Conservation (phyloP, 352 stramenopile genomes). For the Pythium dissotocum region DNA sequence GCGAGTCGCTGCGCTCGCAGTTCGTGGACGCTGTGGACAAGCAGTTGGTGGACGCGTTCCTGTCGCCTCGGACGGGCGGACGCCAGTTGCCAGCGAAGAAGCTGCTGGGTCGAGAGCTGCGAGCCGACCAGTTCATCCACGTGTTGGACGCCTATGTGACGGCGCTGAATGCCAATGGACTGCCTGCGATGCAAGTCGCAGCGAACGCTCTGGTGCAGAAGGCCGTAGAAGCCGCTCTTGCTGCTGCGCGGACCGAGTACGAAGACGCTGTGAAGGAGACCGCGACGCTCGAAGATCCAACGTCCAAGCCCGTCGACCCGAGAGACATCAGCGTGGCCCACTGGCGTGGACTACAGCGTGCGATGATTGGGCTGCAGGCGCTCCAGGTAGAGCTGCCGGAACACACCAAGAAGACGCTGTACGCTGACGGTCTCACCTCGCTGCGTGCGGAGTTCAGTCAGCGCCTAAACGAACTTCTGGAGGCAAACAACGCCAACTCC, state of each 20-base stretch:
- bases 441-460: slow-evolving; percentile 28
- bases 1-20: slow-evolving; percentile 42
- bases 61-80: slow-evolving; percentile 35
- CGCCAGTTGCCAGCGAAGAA: slow-evolving; percentile 42
- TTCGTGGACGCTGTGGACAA: slow-evolving; percentile 61
- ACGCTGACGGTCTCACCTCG: slow-evolving; percentile 28
- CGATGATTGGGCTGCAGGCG: slow-evolving; percentile 7
- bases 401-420: slow-evolving; percentile 33
- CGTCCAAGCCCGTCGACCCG: neutral
- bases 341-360: slow-evolving; percentile 14
- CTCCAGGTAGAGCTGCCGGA: slow-evolving; percentile 17
- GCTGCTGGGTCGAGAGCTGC: slow-evolving; percentile 42
- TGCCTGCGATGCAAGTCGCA: slow-evolving; percentile 51
- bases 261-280: slow-evolving; percentile 16
- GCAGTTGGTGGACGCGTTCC: slow-evolving; percentile 39
- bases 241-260: slow-evolving; percentile 31
- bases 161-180: slow-evolving; percentile 37
- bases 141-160: slow-evolving; percentile 48
- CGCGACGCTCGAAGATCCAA: neutral
- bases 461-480: slow-evolving; percentile 11
- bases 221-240: slow-evolving; percentile 37
- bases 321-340: slow-evolving; percentile 5
- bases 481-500: slow-evolving; percentile 25
- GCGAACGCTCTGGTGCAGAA: slow-evolving; percentile 44
- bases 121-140: slow-evolving; percentile 38